phyloP scores from a whole-genome alignment of 192 early-diverging fungal species.

The Rhizoclosmatium sp. region DNA sequence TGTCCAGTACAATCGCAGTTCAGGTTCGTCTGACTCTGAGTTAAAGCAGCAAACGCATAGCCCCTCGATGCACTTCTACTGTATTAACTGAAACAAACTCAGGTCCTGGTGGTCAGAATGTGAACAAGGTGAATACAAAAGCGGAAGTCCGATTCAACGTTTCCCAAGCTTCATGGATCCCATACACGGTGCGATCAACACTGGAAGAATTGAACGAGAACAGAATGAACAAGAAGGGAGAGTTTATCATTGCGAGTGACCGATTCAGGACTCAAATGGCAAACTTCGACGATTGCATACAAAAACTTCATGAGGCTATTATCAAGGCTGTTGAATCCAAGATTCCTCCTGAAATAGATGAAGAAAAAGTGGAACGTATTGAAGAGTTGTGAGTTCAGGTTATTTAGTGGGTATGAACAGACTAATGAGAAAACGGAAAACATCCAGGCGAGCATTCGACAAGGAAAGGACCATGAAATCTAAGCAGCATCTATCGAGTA shows the following conservation, averaged over 20 bases:
- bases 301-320: slow-evolving; percentile 32
- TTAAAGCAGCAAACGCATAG: too few species aligned
- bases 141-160: slow-evolving; percentile 45
- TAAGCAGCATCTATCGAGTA: slow-evolving; percentile 15
- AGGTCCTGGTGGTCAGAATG: slow-evolving; percentile 49
- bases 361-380: slow-evolving; percentile 40
- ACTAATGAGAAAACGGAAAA: slow-evolving; percentile 2
- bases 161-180: slow-evolving; percentile 37
- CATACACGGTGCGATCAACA: not conserved
- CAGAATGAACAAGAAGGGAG: slow-evolving; percentile 38
- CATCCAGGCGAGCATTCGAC: slow-evolving; percentile 6
- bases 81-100: too few species aligned
- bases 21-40: too few species aligned
- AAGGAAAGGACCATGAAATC: slow-evolving; percentile 11
- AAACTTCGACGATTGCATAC: slow-evolving; percentile 37
- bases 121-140: slow-evolving; percentile 50
- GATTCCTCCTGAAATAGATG: slow-evolving; percentile 36
- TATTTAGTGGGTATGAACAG: slow-evolving; percentile 13
- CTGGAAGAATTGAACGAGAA: not conserved
- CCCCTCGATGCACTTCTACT: too few species aligned
- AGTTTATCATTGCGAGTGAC: slow-evolving; percentile 39
- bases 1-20: not conserved
- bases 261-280: slow-evolving; percentile 41
- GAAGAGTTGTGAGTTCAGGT: slow-evolving; percentile 43
- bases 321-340: slow-evolving; percentile 9